Evolutionary conservation across 1,284 basidiomycete species (phyloP), one percentile per base, ranked within the genome.

Genomic region (Ustilago nuda): DNA sequence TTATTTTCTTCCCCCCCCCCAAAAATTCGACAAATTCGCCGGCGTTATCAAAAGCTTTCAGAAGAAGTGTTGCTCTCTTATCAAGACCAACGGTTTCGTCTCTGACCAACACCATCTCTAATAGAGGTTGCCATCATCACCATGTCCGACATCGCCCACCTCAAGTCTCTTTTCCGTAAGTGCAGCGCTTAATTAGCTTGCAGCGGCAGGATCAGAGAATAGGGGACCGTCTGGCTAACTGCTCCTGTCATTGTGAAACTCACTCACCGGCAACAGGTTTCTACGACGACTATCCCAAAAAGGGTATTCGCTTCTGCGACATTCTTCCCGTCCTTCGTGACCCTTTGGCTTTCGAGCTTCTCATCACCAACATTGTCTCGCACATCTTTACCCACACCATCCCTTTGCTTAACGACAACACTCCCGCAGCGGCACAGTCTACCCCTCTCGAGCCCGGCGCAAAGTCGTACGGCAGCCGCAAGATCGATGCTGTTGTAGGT

Each of bases 401-500:
- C 74, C 89, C 90, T 12, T 87, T 87, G 30, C 75, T 86, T 35
- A 63, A 81, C 41, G 87, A 89, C 53, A 12, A 37, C 41, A 51
- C 58, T 9, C 56, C 74, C 4, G 46, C 65, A 4, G 35, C 59
- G 2, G 35, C 57, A 8, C 13, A 41, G 1, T 15, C 68, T 4
- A 70, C 70, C n/a, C 64, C 61, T 15, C 59, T 71, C 48, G 71
- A 80, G 58, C 58, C 76, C 6, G 76, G 76, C 39, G 70, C 76
- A 12, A 59, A 58, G 37, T 62, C 71, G 27, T 70, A 66, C 70
- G 62, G 66, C 52, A 72, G 41, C 60, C 71, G 69, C 51, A 81
- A 92, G 87, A 92, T 99, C 76, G 96, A 99, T 87, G 93, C 94
- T 57, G 90, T 99, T 71, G 94, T 99, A 64, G 97, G 94, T 41